Evolutionary conservation across 1,284 basidiomycete species (phyloP), one percentile per base, ranked within the genome.

Genomic region (Porogramme epimiltina): DNA sequence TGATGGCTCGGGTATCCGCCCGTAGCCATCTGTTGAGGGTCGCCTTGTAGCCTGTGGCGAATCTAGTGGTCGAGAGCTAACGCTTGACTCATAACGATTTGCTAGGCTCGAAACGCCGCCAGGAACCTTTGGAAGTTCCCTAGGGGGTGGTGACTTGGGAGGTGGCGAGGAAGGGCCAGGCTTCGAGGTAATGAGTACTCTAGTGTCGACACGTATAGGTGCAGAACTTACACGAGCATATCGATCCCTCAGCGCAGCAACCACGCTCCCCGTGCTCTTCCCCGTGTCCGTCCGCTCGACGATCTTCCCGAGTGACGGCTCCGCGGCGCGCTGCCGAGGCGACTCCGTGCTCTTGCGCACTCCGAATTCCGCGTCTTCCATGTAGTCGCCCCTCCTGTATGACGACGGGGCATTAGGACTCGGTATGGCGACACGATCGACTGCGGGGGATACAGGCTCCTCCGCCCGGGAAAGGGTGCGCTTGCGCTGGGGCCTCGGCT

Each of bases 41-140:
- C 61, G 58, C 3, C 55, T 39, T 6, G 59, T 6, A 37, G 34
- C 55, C 37, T n/a, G n/a, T 62, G 59, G 24, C 61, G 60, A 19
- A 18, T 51, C 10, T 61, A 66, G 63, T 24, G 55, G 52, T 6
- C 52, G 58, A 11, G 46, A 45, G 28, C 34, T 36, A 6, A 23
- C 18, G 23, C 42, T 26, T 8, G 57, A 37, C 52, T 82, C 77
- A 60, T 87, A 90, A 33, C 80, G 79, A 39, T 76, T 78, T 2
- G 87, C 85, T n/a, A 90, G 70, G 54, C 82, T 77, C 6, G 77
- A 77, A 15, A 89, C 87, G 45, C 82, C 88, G 46, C 79, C 68
- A 0, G 84, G 80, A 23, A 88, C 64, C 13, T 80, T 79, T 33
- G 85, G 80, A 16, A 83, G 60, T 45, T 89, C 85, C 60, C 78